phyloP scores from a whole-genome alignment of 257 asterid genomes.

The Salvia splendens region DNA sequence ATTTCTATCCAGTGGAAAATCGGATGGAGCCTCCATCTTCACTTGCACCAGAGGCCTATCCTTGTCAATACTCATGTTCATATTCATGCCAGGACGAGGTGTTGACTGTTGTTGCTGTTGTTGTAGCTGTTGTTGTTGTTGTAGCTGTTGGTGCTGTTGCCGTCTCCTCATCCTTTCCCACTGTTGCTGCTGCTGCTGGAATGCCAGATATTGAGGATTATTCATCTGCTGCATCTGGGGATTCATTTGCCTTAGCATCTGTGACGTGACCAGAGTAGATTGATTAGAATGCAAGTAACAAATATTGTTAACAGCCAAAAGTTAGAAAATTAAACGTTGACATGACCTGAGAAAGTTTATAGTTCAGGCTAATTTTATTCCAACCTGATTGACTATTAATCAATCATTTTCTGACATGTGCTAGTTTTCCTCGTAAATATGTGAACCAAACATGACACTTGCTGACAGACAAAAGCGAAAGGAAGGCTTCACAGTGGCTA shows the following conservation, averaged over 20 bases:
- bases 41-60: slow-evolving; percentile 87
- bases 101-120: slow-evolving; percentile 64
- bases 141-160: slow-evolving; percentile 56
- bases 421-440: neutral
- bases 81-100: slow-evolving; percentile 66
- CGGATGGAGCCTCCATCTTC: slow-evolving; percentile 81
- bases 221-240: slow-evolving; percentile 78
- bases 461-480: neutral
- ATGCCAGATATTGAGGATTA: slow-evolving; percentile 60
- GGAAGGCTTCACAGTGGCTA: slow-evolving; percentile 11
- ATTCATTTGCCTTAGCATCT: slow-evolving; percentile 77
- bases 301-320: slow-evolving; percentile 2
- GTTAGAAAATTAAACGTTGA: slow-evolving; percentile 1
- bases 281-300: slow-evolving; percentile 1
- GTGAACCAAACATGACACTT: slow-evolving; percentile 3
- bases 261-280: slow-evolving; percentile 27
- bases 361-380: slow-evolving; percentile 17
- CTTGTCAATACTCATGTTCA: slow-evolving; percentile 61
- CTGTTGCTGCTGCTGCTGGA: slow-evolving; percentile 85
- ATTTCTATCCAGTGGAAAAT: slow-evolving; percentile 65
- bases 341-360: neutral
- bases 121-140: slow-evolving; percentile 79
- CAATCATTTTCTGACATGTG: neutral
- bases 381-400: slow-evolving; percentile 10
- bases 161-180: slow-evolving; percentile 81